Evolutionary conservation across 2,329 filamentous ascomycete genomes (phyloP).

Genomic region (Hymenoscyphus infarciens): DNA sequence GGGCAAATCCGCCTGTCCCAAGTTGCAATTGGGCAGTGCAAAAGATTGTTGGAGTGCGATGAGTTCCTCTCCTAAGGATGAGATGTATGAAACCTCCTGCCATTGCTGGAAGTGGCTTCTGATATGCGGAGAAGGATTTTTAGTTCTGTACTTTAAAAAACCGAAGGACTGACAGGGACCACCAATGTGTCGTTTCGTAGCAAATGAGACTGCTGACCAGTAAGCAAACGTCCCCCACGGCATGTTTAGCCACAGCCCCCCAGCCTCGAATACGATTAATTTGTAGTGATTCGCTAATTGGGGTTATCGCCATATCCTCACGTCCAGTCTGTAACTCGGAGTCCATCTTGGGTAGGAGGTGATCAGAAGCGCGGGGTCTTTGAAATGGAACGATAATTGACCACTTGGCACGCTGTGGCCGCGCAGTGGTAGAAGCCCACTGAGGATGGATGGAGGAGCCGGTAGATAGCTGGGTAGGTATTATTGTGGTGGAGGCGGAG

Average conservation of each 20-base stretch:
- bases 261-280: slow-evolving; percentile 9
- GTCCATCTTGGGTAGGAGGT: neutral
- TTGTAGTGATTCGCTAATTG: neutral
- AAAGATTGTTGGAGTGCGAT: neutral
- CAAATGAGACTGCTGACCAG: slow-evolving; percentile 10
- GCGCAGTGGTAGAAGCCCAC: neutral
- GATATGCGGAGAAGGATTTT: neutral
- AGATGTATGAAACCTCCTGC: neutral
- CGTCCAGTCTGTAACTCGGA: neutral
- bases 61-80: slow-evolving; percentile 4
- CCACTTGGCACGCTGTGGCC: neutral
- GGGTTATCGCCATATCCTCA: neutral
- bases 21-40: slow-evolving; percentile 9
- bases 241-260: slow-evolving; percentile 9
- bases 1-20: slow-evolving; percentile 1
- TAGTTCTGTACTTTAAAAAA: neutral
- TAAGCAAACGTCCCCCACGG: neutral
- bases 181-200: slow-evolving; percentile 5
- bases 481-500: neutral
- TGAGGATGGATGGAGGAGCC: neutral
- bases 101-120: neutral
- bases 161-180: neutral
- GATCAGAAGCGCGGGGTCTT: neutral
- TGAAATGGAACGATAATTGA: neutral
- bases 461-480: neutral